Evolutionary conservation across 2,329 filamentous ascomycete species (phyloP), one percentile per base, ranked within the genome.

Genomic region (Colletotrichum karsti): DNA sequence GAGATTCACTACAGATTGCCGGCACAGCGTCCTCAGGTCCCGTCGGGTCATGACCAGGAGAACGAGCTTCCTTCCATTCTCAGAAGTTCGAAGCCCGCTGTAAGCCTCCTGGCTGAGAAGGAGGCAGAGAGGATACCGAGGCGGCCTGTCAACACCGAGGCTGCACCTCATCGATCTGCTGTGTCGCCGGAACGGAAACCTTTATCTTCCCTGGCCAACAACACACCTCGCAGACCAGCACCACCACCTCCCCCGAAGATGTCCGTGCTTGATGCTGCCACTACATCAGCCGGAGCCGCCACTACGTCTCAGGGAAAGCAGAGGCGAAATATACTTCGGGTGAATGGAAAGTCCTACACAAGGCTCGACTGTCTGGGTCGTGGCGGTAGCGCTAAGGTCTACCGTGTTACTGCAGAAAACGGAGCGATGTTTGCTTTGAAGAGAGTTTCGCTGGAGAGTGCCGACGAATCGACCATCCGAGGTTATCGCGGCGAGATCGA

Each of bases 401-500:
- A 97, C 79, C 91, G 94, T 50, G 96, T 99, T 35, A 97, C 97
- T 84, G 95, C 96, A 0, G 96, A 99, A 78, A 98, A 98, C 76
- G 95, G 94, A 75, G 97, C 95, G 78, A 93, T 97, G 80, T 95
- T 97, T 79, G 96, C 96, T 1, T 82, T 99, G 72, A 99, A 99
- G 82, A 88, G 94, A 54, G 96, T 99, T 24, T 93, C 95, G 58
- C 85, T 98, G 7, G 94, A 97, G 75, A 92, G 95, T 74, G 93
- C 94, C 28, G 95, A 99, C 75, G 93, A 96, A 72, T 84, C 86
- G 24, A 93, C 93, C 1, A 89, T 99, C 58, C 88, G 89, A 65
- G 95, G 95, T 1, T 98, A 93, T 83, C 96, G 97, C 78, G 95
- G 95, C 61, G 96, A 99, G 79, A 99, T 99, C 66, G 95, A 98